phyloP scores from a whole-genome alignment of 345 rosid genomes.

The Carallia pectinifolia region DNA sequence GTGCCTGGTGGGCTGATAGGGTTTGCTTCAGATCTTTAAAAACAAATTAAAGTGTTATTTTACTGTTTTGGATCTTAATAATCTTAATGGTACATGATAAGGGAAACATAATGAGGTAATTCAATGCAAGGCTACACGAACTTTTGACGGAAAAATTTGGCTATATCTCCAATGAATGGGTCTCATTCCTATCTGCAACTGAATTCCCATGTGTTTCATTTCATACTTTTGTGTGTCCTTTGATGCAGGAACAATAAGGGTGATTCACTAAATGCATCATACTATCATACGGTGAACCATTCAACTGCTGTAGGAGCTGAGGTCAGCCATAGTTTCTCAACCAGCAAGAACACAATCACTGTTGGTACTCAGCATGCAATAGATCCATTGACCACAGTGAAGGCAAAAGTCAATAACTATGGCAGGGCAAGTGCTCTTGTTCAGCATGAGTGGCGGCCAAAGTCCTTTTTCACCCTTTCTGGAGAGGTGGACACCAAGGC shows the following conservation, averaged over 20 bases:
- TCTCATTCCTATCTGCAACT: too few species aligned
- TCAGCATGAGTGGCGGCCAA: conserved; percentile 94
- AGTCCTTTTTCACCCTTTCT: conserved; percentile 64
- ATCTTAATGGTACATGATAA: not conserved
- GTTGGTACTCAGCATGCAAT: conserved; percentile 69
- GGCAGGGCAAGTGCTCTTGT: conserved; percentile 73
- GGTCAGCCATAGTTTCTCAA: conserved; percentile 68
- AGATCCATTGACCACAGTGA: conserved; percentile 75
- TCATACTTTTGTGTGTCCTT: not conserved
- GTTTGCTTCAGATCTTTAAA: not conserved
- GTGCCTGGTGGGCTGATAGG: not conserved
- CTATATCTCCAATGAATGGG: too few species aligned
- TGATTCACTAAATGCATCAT: conserved; percentile 61
- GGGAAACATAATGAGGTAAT: not conserved
- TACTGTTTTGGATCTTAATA: not conserved
- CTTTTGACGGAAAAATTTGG: too few species aligned
- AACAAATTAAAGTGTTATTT: not conserved
- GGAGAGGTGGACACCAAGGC: conserved; percentile 92
- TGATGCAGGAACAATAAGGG: conserved; percentile 74
- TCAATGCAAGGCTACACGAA: not conserved
- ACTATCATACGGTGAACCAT: conserved; percentile 70
- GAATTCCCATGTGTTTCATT: too few species aligned
- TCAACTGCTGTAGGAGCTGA: conserved; percentile 80
- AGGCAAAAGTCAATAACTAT: conserved; percentile 68
- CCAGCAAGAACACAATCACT: conserved; percentile 67